Percentiles rank a stretch among this genome's conserved stretches.
phyloP scores from a whole-genome alignment of 176 grass and related monocot species.

The Phoenix roebelenii region DNA sequence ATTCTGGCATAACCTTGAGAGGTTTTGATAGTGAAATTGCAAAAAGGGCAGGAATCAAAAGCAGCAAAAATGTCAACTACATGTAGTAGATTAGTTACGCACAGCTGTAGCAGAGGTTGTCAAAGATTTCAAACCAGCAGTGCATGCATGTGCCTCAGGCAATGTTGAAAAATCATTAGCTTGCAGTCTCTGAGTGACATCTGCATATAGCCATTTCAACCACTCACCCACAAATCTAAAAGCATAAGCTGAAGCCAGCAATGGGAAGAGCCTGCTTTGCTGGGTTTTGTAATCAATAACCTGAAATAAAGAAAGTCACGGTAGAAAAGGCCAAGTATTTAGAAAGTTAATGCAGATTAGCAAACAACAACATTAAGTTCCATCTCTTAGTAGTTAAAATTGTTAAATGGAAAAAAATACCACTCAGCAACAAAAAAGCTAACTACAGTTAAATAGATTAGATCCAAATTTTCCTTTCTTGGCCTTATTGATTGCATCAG shows the following conservation, averaged over 20 bases:
- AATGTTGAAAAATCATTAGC: conserved; percentile 94
- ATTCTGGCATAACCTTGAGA: too few relatives aligned
- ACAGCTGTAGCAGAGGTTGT: conserved; percentile 90
- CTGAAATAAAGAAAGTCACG: conserved; percentile 37
- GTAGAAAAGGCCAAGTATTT: not conserved
- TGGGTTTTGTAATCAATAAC: conserved; percentile 97
- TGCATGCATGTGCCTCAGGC: conserved; percentile 87
- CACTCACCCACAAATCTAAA: conserved; percentile 94
- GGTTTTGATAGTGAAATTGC: too few relatives aligned
- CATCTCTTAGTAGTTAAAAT: too few relatives aligned
- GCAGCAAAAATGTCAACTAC: too few relatives aligned
- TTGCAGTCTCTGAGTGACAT: conserved; percentile 73
- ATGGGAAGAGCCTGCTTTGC: conserved; percentile 91
- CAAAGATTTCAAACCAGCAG: conserved; percentile 88
- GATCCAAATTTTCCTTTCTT: too few relatives aligned
- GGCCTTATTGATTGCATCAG: too few relatives aligned
- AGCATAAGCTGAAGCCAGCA: conserved; percentile 92
- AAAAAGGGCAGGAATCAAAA: too few relatives aligned
- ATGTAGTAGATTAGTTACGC: conserved; percentile 9
- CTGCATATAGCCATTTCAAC: conserved; percentile 89
- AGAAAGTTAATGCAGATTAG: too few relatives aligned
- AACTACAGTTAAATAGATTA: too few relatives aligned
- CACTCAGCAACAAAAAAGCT: too few relatives aligned
- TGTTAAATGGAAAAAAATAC: too few relatives aligned
- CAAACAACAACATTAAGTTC: too few relatives aligned